These are phyloP conservation scores for Corynascus novoguineensis DNA, from an alignment of 495 filamentous ascomycete species.

Conservation along the genomic window DNA sequence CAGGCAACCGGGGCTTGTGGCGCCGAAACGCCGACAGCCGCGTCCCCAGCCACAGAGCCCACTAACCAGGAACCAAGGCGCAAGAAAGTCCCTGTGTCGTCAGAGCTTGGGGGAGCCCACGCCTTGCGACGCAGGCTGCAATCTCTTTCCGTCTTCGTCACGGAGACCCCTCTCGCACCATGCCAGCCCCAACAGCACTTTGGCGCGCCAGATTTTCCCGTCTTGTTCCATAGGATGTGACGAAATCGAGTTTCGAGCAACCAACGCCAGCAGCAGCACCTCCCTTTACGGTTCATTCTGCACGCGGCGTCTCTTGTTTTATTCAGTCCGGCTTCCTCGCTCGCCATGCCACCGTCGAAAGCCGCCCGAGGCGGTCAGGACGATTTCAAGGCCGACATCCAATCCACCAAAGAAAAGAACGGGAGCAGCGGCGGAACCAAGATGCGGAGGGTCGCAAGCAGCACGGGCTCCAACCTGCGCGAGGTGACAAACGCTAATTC, in stretches of 20 bases:
- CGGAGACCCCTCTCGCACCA: constrained; percentile 20
- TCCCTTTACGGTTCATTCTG: neutral
- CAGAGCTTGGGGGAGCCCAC: constrained; percentile 22
- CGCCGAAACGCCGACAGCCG: neutral
- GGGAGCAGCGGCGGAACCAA: constrained; percentile 33
- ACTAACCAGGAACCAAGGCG: constrained; percentile 8
- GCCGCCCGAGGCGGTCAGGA: constrained; percentile 35
- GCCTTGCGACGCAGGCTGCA: constrained; percentile 21
- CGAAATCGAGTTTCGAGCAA: neutral
- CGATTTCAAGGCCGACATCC: constrained; percentile 43
- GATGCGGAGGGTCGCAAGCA: constrained; percentile 43
- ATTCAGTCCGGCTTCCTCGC: neutral
- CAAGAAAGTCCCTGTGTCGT: constrained; percentile 18
- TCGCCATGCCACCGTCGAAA: constrained; percentile 36
- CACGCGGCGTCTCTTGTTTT: neutral
- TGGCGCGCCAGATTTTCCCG: constrained; percentile 3
- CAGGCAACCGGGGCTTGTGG: constrained; percentile 7
- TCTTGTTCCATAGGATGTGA: constrained; percentile 19
- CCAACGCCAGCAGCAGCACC: neutral
- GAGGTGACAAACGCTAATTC: constrained; percentile 33
- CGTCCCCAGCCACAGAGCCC: constrained; percentile 4
- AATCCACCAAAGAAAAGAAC: constrained; percentile 42
- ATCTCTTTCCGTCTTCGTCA: constrained; percentile 20
- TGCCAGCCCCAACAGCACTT: constrained; percentile 15
- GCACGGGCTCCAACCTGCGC: constrained; percentile 39